These are phyloP conservation scores for Ustilago hordei DNA, from an alignment of 1,284 basidiomycete genomes.

Conservation along the genomic window DNA sequence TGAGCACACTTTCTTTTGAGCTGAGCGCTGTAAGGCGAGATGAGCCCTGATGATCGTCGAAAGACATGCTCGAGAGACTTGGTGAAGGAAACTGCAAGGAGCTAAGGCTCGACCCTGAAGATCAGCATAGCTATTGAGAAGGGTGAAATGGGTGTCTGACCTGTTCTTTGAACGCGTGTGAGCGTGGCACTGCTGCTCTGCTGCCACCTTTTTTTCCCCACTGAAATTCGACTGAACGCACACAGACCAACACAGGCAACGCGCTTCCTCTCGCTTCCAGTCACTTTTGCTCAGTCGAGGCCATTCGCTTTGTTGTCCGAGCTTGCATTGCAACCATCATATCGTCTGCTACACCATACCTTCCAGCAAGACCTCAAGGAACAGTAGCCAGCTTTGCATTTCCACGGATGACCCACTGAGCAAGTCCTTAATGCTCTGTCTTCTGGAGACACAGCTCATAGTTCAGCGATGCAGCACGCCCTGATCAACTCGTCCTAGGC, in stretches of 20 bases:
- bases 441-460: neutral
- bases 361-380: neutral
- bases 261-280: slow-evolving; percentile 5
- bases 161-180: slow-evolving; percentile 20
- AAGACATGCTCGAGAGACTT: neutral
- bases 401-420: neutral
- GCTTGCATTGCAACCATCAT: neutral
- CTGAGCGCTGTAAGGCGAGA: too few relatives aligned
- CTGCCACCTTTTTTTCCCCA: slow-evolving; percentile 13
- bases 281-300: slow-evolving; percentile 4
- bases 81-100: neutral
- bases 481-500: neutral
- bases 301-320: neutral
- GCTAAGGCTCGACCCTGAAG: neutral
- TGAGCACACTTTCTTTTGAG: neutral
- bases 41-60: neutral
- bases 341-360: neutral
- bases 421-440: neutral
- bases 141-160: neutral
- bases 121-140: neutral
- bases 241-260: slow-evolving; percentile 34
- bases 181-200: slow-evolving; percentile 11
- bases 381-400: neutral
- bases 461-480: neutral
- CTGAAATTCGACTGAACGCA: neutral